A percentile compares a stretch with the other conserved stretches of the same genome.
Evolutionary conservation across 306 rosid species (phyloP).

Genomic region (Vigna unguiculata): DNA sequence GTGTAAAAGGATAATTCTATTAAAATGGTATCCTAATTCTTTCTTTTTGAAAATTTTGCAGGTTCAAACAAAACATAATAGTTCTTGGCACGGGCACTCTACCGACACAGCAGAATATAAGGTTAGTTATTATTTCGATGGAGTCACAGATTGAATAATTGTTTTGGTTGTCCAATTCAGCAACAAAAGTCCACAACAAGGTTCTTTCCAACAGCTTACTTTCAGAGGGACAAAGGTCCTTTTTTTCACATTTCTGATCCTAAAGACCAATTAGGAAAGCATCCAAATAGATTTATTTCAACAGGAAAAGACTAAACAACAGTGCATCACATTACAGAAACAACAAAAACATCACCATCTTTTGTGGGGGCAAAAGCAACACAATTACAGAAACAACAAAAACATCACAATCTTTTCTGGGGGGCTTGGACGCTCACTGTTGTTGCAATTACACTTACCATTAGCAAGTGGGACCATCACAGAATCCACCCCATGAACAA

Average conservation of each 20-base stretch:
- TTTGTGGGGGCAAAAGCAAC: neutral
- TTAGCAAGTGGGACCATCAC: constrained; percentile 60
- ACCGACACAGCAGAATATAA: constrained; percentile 18
- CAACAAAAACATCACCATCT: constrained; percentile 35
- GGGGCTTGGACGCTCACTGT: constrained; percentile 64
- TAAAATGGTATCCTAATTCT: neutral
- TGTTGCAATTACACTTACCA: constrained; percentile 44
- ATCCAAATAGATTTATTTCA: constrained; percentile 48
- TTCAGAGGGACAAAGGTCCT: constrained; percentile 36
- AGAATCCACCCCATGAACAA: constrained; percentile 46
- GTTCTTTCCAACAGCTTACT: constrained; percentile 39
- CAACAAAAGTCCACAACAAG: constrained; percentile 36
- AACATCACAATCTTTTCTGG: constrained; percentile 27
- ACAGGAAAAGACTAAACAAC: constrained; percentile 25
- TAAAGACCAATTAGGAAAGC: constrained; percentile 33
- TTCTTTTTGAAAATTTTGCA: too few relatives aligned
- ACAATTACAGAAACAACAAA: constrained; percentile 41
- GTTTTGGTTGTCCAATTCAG: constrained; percentile 35
- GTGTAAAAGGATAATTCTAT: neutral
- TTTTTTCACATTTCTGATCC: constrained; percentile 37
- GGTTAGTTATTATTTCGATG: constrained; percentile 8
- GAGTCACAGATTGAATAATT: constrained; percentile 39
- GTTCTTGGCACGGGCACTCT: constrained; percentile 3
- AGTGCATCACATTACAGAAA: constrained; percentile 36
- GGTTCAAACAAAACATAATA: neutral